These are phyloP conservation scores for Amphirosellinia nigrospora DNA, from an alignment of 495 filamentous ascomycete genomes.

Conservation along the genomic window DNA sequence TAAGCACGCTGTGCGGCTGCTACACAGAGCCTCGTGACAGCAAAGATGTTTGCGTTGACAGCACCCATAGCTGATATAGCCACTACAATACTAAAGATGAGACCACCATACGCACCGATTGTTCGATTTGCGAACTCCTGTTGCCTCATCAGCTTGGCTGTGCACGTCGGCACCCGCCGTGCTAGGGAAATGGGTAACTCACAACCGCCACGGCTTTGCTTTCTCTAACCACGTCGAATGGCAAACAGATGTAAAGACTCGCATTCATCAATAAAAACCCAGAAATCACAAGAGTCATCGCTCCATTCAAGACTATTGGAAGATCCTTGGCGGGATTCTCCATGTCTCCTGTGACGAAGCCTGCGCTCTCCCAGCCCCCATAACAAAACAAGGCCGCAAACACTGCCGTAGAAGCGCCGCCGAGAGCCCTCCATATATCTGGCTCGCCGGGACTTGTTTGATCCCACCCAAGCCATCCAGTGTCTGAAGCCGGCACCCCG, in stretches of 20 bases:
- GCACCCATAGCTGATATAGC: constrained; percentile 34
- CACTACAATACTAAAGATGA: constrained; percentile 31
- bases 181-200: constrained; percentile 29
- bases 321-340: constrained; percentile 34
- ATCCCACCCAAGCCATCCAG: constrained; percentile 23
- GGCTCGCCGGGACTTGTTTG: constrained; percentile 8
- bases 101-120: constrained; percentile 27
- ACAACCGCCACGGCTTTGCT: constrained; percentile 37
- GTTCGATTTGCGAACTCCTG: constrained; percentile 31
- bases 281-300: constrained; percentile 40
- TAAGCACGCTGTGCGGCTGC: constrained; percentile 33
- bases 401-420: constrained; percentile 31
- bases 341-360: constrained; percentile 45
- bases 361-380: constrained; percentile 42
- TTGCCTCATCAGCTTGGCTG: constrained; percentile 18
- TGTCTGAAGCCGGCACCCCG: constrained; percentile 25
- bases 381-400: constrained; percentile 36
- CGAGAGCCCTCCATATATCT: constrained; percentile 26
- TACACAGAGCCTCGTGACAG: constrained; percentile 34
- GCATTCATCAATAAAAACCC: constrained; percentile 41
- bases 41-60: constrained; percentile 38
- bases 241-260: constrained; percentile 34
- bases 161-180: constrained; percentile 10
- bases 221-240: constrained; percentile 32
- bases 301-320: constrained; percentile 38